Evolutionary conservation across 441 rosid genomes (phyloP), one percentile per base, ranked within the genome.

Genomic region (Pelargonium australe): DNA sequence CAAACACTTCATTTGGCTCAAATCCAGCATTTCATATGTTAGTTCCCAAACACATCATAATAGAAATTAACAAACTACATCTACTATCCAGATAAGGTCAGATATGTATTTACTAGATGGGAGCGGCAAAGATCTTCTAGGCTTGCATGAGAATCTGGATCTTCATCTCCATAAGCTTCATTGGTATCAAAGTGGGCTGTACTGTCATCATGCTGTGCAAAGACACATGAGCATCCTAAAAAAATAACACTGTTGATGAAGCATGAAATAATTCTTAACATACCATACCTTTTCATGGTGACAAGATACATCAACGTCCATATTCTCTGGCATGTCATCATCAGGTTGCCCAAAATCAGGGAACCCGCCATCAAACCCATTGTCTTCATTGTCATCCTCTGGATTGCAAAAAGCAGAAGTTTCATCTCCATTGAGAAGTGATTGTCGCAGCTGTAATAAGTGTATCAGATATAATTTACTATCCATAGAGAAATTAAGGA

Each of bases 81-180:
- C 31, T 34, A 17, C 2, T 5, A 66, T 7, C 34, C 10, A n/a
- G 53, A 28, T 4, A 64, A 73, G n/a, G 7, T 14, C 12, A 71
- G 10, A 74, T 8, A 70, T 64, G 45, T 70, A 68, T 86, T 85
- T 84, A 94, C 98, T 53, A 94, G 84, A 81, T 94, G 98, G 72
- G 91, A 86, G 64, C 90, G 95, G 72, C 95, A 94, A 43, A 94
- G 96, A 82, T 94, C 97, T 84, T 89, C 96, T 69, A 94, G 82
- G 81, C 83, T 94, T 79, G 85, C 81, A 79, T 82, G 87, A 75
- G 87, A 83, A 57, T 72, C 73, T 57, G 79, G 81, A 67, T 66
- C 82, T 49, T 72, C 85, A 49, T 75, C 66, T 45, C 74, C 85
- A 74, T 81, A 82, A 62, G 80, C 83, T 68, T 80, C 83, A 68